Evolutionary conservation across 371 early-diverging fungal genomes (phyloP), one percentile per base, ranked within the genome.

Genomic region (Rhizopus stolonifer): DNA sequence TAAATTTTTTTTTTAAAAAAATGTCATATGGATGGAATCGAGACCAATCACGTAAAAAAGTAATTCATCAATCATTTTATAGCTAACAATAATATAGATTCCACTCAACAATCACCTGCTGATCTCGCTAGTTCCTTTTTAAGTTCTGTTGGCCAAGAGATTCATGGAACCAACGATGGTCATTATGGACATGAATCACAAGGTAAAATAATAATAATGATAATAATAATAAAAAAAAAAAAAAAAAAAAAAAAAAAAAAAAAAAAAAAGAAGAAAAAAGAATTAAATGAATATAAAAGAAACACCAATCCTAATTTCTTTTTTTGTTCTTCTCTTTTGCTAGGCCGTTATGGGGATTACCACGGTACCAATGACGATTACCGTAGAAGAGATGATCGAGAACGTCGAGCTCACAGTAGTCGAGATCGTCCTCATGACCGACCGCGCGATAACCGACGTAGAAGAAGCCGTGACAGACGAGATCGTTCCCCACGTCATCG

Each of bases 391-490:
- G 58, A 55, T 34, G 49, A 56, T 40, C 51, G 49, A 49, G 40
- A 59, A 21, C 54, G 64, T 43, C 58, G 75, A 52, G 70, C 65
- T 34, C 70, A 72, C 40, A 52, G 71, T 17, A 78, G 78, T 31
- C 67, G 81, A 55, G 78, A 70, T 38, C 70, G 79, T 24, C 70
- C 76, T 44, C 67, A 72, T 25, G 76, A 64, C 38, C 64, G 77
- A 46, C 70, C 71, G 9, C 73, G 74, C 24, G 69, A 65, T 17
- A 73, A 71, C 13, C 56, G 69, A 56, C 65, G 72, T 52, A 65
- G 67, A 36, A 53, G 66, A 46, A 63, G 69, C 21, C 51, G 63
- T 55, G 74, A 78, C 31, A 47, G 77, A 60, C 61, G 60, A 49
- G 58, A 69, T 15, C 61, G 80, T 46, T 58, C 75, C 46, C 54